These are phyloP conservation scores for Phyllosticta capitalensis DNA, from an alignment of 2,329 filamentous ascomycete species.

Conservation along the genomic window DNA sequence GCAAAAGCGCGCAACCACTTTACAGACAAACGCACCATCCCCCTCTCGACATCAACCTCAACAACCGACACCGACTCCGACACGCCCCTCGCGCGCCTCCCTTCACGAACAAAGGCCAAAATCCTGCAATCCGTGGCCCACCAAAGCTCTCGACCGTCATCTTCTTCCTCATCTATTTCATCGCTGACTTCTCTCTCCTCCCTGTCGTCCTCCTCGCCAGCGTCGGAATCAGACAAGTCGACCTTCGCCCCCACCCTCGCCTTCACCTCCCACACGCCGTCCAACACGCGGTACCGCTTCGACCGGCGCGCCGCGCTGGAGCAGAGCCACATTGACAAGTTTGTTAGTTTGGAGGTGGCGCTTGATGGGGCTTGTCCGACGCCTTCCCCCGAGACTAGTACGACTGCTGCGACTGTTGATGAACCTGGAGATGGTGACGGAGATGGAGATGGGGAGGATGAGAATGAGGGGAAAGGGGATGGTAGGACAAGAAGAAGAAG, in stretches of 20 bases:
- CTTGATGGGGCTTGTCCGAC: not conserved
- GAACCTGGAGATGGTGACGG: no score
- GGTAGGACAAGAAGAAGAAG: no score
- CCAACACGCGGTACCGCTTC: not conserved
- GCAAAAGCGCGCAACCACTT: no score
- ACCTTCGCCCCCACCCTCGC: not conserved
- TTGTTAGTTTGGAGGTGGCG: conserved; percentile 6
- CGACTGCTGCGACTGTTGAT: not conserved
- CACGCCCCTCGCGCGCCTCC: not conserved
- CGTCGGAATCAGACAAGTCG: not conserved
- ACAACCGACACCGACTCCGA: not conserved
- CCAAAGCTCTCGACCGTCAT: not conserved
- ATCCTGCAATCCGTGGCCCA: not conserved
- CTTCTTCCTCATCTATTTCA: not conserved
- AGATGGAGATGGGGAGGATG: no score
- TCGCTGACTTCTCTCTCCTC: not conserved
- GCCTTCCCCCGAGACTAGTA: no score
- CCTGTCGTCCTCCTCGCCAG: not conserved
- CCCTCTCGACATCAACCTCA: no score
- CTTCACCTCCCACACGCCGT: not conserved
- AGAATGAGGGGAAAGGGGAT: not conserved
- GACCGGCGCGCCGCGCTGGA: not conserved
- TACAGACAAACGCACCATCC: no score
- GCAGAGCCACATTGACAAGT: conserved; percentile 6
- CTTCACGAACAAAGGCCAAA: not conserved